Percentiles rank a stretch among this genome's conserved stretches.
These are phyloP conservation scores for Arachis stenosperma DNA, from an alignment of 306 rosid genomes.

Conservation along the genomic window DNA sequence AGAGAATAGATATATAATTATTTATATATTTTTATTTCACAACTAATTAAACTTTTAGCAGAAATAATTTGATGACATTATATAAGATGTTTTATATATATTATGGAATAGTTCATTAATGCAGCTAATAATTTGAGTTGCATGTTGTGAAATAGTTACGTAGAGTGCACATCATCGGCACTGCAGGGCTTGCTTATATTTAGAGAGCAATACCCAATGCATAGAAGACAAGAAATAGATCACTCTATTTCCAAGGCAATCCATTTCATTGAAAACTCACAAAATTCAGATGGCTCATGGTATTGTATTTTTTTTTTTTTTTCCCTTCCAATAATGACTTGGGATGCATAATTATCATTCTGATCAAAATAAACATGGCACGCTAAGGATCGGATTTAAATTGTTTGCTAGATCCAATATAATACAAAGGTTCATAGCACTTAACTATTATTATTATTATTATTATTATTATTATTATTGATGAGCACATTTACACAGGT, in stretches of 20 bases:
- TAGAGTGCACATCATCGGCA: slow-evolving; percentile 72
- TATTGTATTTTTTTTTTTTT: slow-evolving; percentile 31
- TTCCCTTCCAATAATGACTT: neutral
- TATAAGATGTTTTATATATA: no score
- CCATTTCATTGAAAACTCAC: slow-evolving; percentile 49
- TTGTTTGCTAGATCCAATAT: no score
- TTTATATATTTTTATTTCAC: no score
- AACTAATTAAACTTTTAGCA: no score
- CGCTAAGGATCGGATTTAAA: no score
- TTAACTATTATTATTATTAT: neutral
- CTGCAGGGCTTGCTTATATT: slow-evolving; percentile 54
- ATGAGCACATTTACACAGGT: slow-evolving; percentile 45
- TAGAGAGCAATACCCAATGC: slow-evolving; percentile 57
- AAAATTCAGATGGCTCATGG: slow-evolving; percentile 80
- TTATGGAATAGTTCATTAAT: neutral
- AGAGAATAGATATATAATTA: no score
- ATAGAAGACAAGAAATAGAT: slow-evolving; percentile 65
- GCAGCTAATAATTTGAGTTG: neutral
- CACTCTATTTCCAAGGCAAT: slow-evolving; percentile 50
- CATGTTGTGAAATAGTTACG: slow-evolving; percentile 44
- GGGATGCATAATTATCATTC: neutral
- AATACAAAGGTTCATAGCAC: neutral
- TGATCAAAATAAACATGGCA: no score
- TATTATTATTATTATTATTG: neutral
- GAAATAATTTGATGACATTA: no score